Base-by-base conservation (phyloP, 306 rosid genomes). In the Pyrus bretschneideri region DNA sequence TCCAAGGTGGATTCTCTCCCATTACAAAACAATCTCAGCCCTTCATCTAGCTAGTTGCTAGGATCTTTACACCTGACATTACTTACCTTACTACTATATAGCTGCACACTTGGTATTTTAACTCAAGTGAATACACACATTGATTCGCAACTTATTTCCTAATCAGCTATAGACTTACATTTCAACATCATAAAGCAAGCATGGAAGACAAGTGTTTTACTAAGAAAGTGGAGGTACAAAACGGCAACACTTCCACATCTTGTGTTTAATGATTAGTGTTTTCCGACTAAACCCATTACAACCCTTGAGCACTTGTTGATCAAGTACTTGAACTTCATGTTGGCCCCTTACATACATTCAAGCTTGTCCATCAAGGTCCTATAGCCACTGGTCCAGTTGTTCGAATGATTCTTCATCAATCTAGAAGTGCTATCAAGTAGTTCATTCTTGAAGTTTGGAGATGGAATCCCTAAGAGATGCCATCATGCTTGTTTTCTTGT, bases 311-410 rank as follows among this genome's bases (percentile, higher is more conserved):
- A 83, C 70, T 81, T 59, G 70, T 89, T 59, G 93, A 89, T 84
- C 91, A 84, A 35, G 91, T 91, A 8, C 93, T 91, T 62, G 79
- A 87, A 51, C 91, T 87, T 70, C 91, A 89, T 73, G 27, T 77
- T 51, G 94, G 91, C 73, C 55, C 79, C 33, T 79, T 89, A 35
- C 63, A 61, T 67, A 86, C 67, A 85, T 89, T 87, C 84, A 82
- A 77, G 90, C 84, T 54, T 81, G 84, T 23, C 40, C 85, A 86
- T 75, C 83, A 73, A 5, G 80, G 82, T 73, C 77, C 83, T 23
- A 49, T 64, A 49, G 85, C 83, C 29, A 76, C 80, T 38, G 22
- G 46, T 78, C 35, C 35, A 33, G 90, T 89, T 57, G 87, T 87
- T 81, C 76, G 85, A 21, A 86, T 89, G 94, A 58, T 77, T 51